Base-by-base conservation (phyloP, 1,284 basidiomycete species). In the Tetrapyrgos nigripes region DNA sequence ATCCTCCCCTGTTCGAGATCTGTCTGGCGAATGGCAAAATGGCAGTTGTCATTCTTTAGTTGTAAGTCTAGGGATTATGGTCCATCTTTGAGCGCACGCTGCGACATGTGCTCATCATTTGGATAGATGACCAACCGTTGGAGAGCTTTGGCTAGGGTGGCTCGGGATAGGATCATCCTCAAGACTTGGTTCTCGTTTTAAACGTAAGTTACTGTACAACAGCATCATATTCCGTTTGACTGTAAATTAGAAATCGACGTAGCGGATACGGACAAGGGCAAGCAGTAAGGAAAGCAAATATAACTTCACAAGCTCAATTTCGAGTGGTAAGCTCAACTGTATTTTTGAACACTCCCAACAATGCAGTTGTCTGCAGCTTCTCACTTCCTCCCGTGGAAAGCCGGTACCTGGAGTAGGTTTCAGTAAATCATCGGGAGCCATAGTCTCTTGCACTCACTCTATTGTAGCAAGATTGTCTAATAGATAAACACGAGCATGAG, bases 291-390 rank as follows among this genome's bases (percentile, higher is more conserved):
- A 35, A 21, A 29, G 14, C 17, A 13, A 19, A 13, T 8, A 51
- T 33, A 17, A 33, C 29, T 21, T 13, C 24, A n/a, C n/a, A n/a
- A n/a, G 26, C 23, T 33, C 31, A 33, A 14, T 33, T 33, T 48
- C 46, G 29, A 50, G 59, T 29, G 4, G 86, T 82, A 51, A 91
- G 66, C 67, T 97, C 94, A 4, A 98, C 92, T 0, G 94, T 88
- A 54, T 94, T 90, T 76, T 99, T 99, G 80, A 98, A 97, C 9
- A 93, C 92, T 2, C 93, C 96, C 1, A 99, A 78, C 61, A 99
- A 75, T 1, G 95, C 96, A 2, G 94, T 94, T 57, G 99, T 73
- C 70, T 99, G 97, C 58, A 99, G 88, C 69, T 96, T 98, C 73
- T 99, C 97, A 62, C 81, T 96, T 1, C 91, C 96, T 3, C 97